These are phyloP conservation scores for Penicillium sp. DNA, from an alignment of 2,329 filamentous ascomycete genomes.

Conservation along the genomic window DNA sequence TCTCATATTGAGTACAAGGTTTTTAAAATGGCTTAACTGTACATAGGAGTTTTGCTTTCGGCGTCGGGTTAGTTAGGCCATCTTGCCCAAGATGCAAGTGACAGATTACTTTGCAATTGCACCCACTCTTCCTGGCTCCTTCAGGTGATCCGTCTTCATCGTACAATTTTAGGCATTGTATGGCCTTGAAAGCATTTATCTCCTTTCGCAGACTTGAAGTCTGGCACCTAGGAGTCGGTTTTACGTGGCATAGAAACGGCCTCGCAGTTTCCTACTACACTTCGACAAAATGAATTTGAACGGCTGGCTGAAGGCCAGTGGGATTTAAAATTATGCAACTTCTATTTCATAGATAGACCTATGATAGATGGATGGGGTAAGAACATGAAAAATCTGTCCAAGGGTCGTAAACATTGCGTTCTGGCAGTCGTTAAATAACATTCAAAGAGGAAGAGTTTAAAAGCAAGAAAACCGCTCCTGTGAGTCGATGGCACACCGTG, in stretches of 20 bases:
- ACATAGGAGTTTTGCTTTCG: neutral
- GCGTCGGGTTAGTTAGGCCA: neutral
- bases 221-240: neutral
- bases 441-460: conserved; percentile 17
- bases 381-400: conserved; percentile 14
- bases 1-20: neutral
- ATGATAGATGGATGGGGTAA: conserved; percentile 21
- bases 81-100: neutral
- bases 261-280: neutral
- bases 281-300: neutral
- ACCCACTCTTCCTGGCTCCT: neutral
- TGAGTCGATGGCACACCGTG: neutral
- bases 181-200: neutral
- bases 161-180: neutral
- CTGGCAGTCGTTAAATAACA: conserved; percentile 31
- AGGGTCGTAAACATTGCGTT: conserved; percentile 32
- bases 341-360: conserved; percentile 32
- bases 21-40: neutral
- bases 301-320: neutral
- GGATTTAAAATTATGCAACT: conserved; percentile 11
- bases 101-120: neutral
- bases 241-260: neutral
- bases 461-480: conserved; percentile 5
- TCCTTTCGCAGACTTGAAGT: neutral
- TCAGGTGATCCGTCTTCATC: neutral